A percentile compares a stretch with the other conserved stretches of the same genome.
These are phyloP conservation scores for Fusarium lyarnte DNA, from an alignment of 2,329 filamentous ascomycete species.

Conservation along the genomic window DNA sequence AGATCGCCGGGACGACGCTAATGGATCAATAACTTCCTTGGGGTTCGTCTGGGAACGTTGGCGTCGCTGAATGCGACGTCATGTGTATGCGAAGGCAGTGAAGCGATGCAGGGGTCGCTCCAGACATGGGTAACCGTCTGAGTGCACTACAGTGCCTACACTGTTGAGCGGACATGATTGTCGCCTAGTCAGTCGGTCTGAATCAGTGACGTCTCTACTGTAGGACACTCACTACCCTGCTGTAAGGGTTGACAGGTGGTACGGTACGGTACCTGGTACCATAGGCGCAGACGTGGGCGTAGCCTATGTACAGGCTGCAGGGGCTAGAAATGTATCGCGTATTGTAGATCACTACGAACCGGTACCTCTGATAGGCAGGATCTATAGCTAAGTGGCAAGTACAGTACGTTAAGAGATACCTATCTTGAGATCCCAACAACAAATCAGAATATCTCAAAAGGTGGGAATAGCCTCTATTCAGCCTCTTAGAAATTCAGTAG, in stretches of 20 bases:
- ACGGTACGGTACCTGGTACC: not conserved
- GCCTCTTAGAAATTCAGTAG: too few relatives aligned
- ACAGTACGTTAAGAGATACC: too few relatives aligned
- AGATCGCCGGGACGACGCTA: slow-evolving; percentile 45
- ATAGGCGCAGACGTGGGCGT: not conserved
- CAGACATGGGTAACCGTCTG: not conserved
- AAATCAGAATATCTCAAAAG: too few relatives aligned
- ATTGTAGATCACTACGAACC: too few relatives aligned
- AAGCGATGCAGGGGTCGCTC: slow-evolving; percentile 15
- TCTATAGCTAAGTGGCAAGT: too few relatives aligned
- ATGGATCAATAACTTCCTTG: slow-evolving; percentile 21
- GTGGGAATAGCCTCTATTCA: too few relatives aligned
- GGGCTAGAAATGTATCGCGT: too few relatives aligned
- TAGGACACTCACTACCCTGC: not conserved
- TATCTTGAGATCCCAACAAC: too few relatives aligned
- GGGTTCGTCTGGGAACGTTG: slow-evolving; percentile 22
- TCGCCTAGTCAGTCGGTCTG: not conserved
- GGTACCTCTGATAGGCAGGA: too few relatives aligned
- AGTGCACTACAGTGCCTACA: not conserved
- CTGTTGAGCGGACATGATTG: not conserved
- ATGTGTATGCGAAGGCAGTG: slow-evolving; percentile 20
- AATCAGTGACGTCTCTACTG: not conserved
- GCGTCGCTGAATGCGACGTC: slow-evolving; percentile 26
- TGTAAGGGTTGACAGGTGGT: not conserved
- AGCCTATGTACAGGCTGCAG: not conserved